Conservation (phyloP, 352 stramenopile genomes). For the Phytophthora cactorum region DNA sequence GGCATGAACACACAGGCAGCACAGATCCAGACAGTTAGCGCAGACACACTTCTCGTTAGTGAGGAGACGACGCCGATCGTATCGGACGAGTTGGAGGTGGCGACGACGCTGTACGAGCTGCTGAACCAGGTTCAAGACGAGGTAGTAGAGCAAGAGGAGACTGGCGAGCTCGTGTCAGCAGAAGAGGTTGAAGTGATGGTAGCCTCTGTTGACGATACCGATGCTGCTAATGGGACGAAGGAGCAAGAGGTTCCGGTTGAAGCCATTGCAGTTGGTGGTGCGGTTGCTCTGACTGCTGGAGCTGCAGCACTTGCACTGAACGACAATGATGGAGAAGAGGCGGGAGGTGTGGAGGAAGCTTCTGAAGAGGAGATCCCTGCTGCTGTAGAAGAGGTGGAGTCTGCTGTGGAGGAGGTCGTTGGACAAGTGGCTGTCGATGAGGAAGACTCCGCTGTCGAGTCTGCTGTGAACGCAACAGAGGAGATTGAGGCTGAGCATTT, state of each 20-base stretch:
- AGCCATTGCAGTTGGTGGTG: not conserved
- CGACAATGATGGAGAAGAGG: not conserved
- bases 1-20: conserved; percentile 26
- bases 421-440: not conserved
- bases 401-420: not conserved
- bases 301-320: conserved; percentile 1
- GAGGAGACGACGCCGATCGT: conserved; percentile 19
- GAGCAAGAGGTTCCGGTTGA: not conserved
- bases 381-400: not conserved
- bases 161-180: not conserved
- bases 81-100: conserved; percentile 24
- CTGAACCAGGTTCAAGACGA: conserved; percentile 11
- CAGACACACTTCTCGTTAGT: conserved; percentile 5
- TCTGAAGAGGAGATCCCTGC: not conserved
- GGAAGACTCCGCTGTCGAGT: not conserved
- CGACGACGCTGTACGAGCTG: conserved; percentile 23
- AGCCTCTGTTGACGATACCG: not conserved
- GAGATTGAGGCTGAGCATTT: not conserved
- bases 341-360: not conserved
- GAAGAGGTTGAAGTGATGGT: not conserved
- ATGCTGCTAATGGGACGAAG: not conserved
- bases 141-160: conserved; percentile 4
- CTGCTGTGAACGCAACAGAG: not conserved
- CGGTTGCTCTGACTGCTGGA: conserved; percentile 1
- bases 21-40: conserved; percentile 8